These are phyloP conservation scores for Fusarium subtropicale DNA, from an alignment of 2,329 filamentous ascomycete species.

Conservation along the genomic window DNA sequence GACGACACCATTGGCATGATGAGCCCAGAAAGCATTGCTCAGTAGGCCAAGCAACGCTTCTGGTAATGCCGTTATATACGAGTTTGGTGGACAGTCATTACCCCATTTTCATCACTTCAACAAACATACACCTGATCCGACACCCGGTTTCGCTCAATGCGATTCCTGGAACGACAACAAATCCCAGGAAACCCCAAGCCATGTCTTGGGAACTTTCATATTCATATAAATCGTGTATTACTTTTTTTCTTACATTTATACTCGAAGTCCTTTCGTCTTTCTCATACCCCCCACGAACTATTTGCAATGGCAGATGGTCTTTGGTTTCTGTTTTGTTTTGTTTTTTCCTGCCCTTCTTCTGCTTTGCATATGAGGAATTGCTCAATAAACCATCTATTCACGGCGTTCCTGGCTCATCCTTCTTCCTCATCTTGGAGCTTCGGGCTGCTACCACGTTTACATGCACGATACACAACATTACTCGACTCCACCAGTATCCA, in stretches of 20 bases:
- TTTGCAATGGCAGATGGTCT: conserved; percentile 28
- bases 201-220: conserved; percentile 14
- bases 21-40: conserved; percentile 81
- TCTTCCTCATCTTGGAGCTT: conserved; percentile 15
- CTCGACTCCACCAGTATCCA: not conserved
- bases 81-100: not conserved
- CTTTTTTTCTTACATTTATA: conserved; percentile 30
- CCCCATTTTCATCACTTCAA: not conserved
- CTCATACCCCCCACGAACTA: conserved; percentile 33
- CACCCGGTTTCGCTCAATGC: not conserved
- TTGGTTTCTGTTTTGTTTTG: conserved; percentile 18
- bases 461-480: conserved; percentile 15
- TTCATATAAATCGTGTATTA: conserved; percentile 42
- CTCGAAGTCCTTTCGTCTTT: conserved; percentile 20
- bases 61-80: conserved; percentile 9
- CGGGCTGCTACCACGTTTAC: conserved; percentile 10
- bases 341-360: conserved; percentile 9
- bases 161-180: not conserved
- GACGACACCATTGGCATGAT: conserved; percentile 80
- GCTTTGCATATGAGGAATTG: conserved; percentile 17
- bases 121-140: not conserved
- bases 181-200: not conserved
- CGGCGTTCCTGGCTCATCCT: conserved; percentile 33
- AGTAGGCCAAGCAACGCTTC: conserved; percentile 49
- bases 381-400: conserved; percentile 23